These are phyloP conservation scores for Russula sp. DNA, from an alignment of 768 basidiomycete species.

Conservation along the genomic window DNA sequence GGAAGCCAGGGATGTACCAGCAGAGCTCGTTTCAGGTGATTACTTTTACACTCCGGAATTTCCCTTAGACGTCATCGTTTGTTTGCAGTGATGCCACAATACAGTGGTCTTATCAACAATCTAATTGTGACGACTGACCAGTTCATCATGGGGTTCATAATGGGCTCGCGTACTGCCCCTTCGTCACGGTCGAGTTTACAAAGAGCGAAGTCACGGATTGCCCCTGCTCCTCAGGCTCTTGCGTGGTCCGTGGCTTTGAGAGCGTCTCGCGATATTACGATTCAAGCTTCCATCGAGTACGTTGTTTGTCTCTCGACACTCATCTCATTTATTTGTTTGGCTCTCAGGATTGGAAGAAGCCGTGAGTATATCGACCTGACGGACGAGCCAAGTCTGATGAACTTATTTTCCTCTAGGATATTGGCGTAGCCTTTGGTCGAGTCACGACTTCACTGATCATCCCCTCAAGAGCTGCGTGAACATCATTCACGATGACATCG, in stretches of 20 bases:
- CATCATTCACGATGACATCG: conserved; percentile 4
- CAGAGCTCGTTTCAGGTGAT: conserved; percentile 1
- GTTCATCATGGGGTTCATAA: not conserved
- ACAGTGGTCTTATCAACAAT: not conserved
- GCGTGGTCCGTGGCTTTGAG: conserved; percentile 11
- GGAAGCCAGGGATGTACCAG: not conserved
- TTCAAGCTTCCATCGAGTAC: conserved; percentile 16
- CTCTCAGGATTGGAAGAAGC: not conserved
- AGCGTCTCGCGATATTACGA: not conserved
- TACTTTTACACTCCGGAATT: no score
- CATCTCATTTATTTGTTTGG: not conserved
- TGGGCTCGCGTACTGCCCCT: not conserved
- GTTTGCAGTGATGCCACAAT: conserved; percentile 1
- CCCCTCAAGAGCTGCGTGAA: conserved; percentile 66
- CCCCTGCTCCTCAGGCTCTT: not conserved
- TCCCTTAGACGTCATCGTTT: not conserved
- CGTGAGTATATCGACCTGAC: not conserved
- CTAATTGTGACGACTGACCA: not conserved
- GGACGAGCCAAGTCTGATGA: not conserved
- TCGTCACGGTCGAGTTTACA: not conserved
- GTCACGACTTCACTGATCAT: conserved; percentile 37
- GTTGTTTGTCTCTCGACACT: not conserved
- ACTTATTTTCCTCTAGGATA: not conserved
- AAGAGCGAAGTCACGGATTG: not conserved
- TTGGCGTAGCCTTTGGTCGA: conserved; percentile 9